Evolutionary conservation across 345 rosid species (phyloP).

Genomic region (Citrus sp.): DNA sequence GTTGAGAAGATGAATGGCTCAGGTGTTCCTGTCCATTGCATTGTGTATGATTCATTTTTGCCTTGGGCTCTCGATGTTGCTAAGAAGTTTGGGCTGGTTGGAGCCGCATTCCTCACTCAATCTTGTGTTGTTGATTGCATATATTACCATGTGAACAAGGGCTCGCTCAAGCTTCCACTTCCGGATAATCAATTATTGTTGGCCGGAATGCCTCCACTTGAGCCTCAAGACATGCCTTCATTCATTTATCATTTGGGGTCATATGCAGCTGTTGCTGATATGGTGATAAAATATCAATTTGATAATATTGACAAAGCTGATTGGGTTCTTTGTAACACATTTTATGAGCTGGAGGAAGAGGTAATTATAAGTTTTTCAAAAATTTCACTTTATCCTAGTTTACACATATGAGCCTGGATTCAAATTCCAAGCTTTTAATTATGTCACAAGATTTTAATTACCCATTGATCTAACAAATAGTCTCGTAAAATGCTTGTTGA

Average conservation of each 20-base stretch:
- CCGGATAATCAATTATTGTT: neutral
- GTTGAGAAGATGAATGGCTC: neutral
- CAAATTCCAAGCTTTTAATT: no score
- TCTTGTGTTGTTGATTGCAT: constrained; percentile 28
- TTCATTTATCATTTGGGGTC: constrained; percentile 16
- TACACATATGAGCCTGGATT: no score
- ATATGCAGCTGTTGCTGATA: constrained; percentile 14
- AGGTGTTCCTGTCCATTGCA: constrained; percentile 5
- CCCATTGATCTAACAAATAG: neutral
- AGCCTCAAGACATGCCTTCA: constrained; percentile 23
- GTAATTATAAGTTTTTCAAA: neutral
- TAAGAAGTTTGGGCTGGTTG: constrained; percentile 21
- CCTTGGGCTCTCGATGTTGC: constrained; percentile 34
- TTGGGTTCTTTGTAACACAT: constrained; percentile 22
- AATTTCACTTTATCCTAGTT: no score
- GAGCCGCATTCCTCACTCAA: constrained; percentile 33
- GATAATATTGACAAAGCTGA: constrained; percentile 23
- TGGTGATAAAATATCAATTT: constrained; percentile 23
- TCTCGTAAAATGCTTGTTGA: no score
- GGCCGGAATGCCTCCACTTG: constrained; percentile 30
- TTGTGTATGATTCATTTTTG: constrained; percentile 27
- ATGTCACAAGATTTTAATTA: no score
- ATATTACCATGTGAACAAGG: constrained; percentile 26
- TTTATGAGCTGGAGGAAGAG: constrained; percentile 30
- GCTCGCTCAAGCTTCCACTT: constrained; percentile 21